Base-by-base conservation (phyloP, 129 eudicot species). In the Erigeron canadensis region DNA sequence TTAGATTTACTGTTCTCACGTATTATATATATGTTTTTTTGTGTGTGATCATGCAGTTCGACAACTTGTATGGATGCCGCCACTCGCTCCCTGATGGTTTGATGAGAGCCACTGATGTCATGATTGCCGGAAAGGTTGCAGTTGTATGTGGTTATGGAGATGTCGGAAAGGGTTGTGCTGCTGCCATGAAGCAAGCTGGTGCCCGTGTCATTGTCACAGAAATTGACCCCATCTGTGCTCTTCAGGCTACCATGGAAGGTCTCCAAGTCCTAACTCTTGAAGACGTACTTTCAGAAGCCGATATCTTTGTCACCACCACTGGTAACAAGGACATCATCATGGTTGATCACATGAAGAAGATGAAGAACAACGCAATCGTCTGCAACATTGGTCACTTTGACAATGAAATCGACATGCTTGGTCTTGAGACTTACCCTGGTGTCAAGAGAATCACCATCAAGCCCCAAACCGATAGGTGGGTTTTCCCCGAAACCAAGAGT, bases 1-100 rank as follows among this genome's bases (percentile, higher is more conserved):
- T 11, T 65, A 42, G 18, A 42, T 42, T 19, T 65, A 43, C 17
- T 1, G 10, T 19, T 21, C 16, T 65, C 12, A 59, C 3, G 34
- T 1, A 28, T 28, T 43, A 65, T 22, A 65, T 44, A 42, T 43
- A 4, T 18, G 15, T 64, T 18, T 42, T n/a, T n/a, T n/a, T n/a
- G n/a, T n/a, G n/a, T 68, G 15, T 37, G 15, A 67, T 34, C 18
- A 10, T 1, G 66, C 78, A 78, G 82, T 78, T 78, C 38, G 82
- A 78, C 58, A 71, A 78, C 78, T 56, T 78, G 82, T 78, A 78
- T 10, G 82, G 82, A 34, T 78, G 82, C 69, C 78, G 82, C 3
- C 85, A 81, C 82, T 81, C 85, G 7, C 82, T 81, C 42, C 85
- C 85, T 11, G 82, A 81, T 69, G 85, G 85, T 77, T 60, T 81